Conservation (phyloP, 148 eudicot species). For the Rhododendron ovatum region DNA sequence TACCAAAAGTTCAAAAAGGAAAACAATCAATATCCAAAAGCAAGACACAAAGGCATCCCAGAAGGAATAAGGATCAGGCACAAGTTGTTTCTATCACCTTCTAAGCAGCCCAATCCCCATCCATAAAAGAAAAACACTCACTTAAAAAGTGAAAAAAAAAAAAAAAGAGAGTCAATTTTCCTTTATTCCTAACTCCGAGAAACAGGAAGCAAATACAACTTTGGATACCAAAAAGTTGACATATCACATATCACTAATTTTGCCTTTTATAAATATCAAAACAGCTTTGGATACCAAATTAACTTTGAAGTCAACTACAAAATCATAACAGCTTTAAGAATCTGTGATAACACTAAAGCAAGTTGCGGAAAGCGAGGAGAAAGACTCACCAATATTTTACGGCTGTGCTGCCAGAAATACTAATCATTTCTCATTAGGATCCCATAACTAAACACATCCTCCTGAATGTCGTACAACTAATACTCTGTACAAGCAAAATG, state of each 20-base stretch:
- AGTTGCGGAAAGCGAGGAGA: not conserved
- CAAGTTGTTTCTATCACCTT: not conserved
- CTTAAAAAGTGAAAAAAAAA: not conserved
- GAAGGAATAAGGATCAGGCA: not conserved
- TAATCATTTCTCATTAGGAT: not conserved
- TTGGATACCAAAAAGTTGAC: not conserved
- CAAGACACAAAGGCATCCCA: not conserved
- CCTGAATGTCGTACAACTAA: not conserved
- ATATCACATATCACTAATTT: not conserved
- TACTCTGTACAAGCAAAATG: not conserved
- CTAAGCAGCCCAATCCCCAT: not conserved
- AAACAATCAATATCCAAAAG: conserved; percentile 4
- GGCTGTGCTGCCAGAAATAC: not conserved
- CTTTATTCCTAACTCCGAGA: not conserved
- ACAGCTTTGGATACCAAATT: not conserved
- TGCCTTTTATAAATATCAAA: not conserved
- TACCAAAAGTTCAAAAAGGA: not conserved
- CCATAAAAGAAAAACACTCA: not conserved
- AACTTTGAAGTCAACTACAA: not conserved
- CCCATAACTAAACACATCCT: not conserved
- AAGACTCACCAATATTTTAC: not conserved
- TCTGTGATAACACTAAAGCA: not conserved
- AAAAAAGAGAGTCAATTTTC: not conserved
- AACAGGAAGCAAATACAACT: not conserved
- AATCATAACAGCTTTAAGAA: not conserved